A percentile compares a stretch with the other conserved stretches of the same genome.
phyloP scores from a whole-genome alignment of 208 protist species.

The Trypanosoma congolense region DNA sequence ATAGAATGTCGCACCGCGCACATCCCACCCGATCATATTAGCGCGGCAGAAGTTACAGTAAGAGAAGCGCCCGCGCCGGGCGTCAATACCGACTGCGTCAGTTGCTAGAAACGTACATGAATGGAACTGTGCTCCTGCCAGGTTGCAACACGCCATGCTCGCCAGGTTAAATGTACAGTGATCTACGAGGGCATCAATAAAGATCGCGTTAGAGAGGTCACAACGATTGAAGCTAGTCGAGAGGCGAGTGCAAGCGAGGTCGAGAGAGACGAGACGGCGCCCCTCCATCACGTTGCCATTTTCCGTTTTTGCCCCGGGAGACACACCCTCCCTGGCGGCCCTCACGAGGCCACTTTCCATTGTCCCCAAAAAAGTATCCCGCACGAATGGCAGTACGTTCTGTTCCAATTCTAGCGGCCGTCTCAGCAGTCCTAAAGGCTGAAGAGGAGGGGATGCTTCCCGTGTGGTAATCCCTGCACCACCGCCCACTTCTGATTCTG shows the following conservation, averaged over 20 bases:
- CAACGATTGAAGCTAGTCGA: conserved; percentile 70
- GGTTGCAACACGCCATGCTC: conserved; percentile 24
- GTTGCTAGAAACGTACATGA: conserved; percentile 67
- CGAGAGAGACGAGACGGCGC: conserved; percentile 40
- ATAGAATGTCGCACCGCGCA: conserved; percentile 69
- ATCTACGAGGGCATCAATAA: conserved; percentile 35
- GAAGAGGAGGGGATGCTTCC: conserved; percentile 1
- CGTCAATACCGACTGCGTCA: conserved; percentile 29
- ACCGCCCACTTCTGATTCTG: too few relatives aligned
- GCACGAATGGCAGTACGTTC: conserved; percentile 26
- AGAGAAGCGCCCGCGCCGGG: conserved; percentile 47
- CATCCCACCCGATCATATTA: conserved; percentile 61
- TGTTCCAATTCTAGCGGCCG: conserved; percentile 17
- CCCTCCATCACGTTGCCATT: conserved; percentile 65
- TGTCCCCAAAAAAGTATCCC: conserved; percentile 29
- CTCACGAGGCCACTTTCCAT: conserved; percentile 19
- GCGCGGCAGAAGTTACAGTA: conserved; percentile 65
- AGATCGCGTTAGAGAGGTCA: conserved; percentile 29
- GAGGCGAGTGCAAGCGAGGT: conserved; percentile 46
- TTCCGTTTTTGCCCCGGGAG: conserved; percentile 8
- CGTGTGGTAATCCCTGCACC: too few relatives aligned
- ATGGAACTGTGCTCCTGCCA: conserved; percentile 61
- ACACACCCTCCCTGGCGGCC: background rate
- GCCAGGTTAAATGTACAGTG: conserved; percentile 68
- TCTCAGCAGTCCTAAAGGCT: conserved; percentile 14